Percentiles rank a stretch among this genome's conserved stretches.
Conservation (phyloP, 2,329 filamentous ascomycete genomes). For the Macrophomina phaseolina region DNA sequence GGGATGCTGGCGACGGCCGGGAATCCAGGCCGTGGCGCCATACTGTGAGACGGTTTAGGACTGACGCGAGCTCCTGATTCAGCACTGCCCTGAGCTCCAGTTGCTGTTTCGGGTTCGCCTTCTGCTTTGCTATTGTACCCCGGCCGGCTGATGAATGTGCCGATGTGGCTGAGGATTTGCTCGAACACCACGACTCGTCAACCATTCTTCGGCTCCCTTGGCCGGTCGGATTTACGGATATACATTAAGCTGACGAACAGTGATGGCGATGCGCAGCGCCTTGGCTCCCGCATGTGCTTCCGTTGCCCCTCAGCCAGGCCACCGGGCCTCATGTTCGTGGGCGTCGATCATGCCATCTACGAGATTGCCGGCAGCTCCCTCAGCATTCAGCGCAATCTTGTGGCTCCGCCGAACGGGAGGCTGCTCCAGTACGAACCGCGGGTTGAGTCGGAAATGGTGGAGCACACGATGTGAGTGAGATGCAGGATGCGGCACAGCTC, state of each 20-base stretch:
- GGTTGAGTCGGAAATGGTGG: neutral
- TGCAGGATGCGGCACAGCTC: conserved; percentile 3
- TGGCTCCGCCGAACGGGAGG: conserved; percentile 3
- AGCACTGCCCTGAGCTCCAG: conserved; percentile 10
- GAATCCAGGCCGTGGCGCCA: conserved; percentile 15
- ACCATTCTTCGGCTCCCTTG: neutral
- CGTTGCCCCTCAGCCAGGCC: neutral
- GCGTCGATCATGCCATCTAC: neutral
- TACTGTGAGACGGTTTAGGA: conserved; percentile 14
- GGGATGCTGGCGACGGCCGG: conserved; percentile 7
- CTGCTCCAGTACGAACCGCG: conserved; percentile 14
- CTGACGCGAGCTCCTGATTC: conserved; percentile 24
- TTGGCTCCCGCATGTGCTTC: conserved; percentile 3
- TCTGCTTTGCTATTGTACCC: neutral
- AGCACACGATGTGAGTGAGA: neutral
- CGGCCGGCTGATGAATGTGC: conserved; percentile 1
- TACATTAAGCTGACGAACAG: conserved; percentile 9
- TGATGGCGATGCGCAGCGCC: conserved; percentile 17
- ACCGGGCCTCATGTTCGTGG: conserved; percentile 1
- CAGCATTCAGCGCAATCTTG: conserved; percentile 1
- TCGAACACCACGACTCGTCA: neutral
- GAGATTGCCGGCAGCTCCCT: conserved; percentile 12
- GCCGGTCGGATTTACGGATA: conserved; percentile 13
- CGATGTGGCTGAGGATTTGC: conserved; percentile 17
- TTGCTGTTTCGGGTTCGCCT: conserved; percentile 1